Evolutionary conservation across 2,329 filamentous ascomycete genomes (phyloP), one percentile per base, ranked within the genome.

Genomic region (Aschersonia sp.): DNA sequence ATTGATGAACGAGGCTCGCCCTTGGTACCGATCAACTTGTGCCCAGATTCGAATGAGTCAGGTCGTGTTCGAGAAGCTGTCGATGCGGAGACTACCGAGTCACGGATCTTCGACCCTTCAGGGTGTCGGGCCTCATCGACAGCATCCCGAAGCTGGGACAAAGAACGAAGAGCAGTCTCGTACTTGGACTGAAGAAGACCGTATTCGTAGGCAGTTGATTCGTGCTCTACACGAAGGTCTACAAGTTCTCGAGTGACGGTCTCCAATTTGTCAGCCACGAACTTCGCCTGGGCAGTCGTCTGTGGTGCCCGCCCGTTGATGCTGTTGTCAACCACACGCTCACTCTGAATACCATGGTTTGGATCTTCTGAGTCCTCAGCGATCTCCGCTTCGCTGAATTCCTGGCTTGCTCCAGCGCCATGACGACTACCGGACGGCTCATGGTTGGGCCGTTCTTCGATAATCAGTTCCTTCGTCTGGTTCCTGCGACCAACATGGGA

Each of bases 201-300:
- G 56, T 83, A 90, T 50, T 97, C 87, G 53, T 75, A 81, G 14
- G 94, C 61, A 0, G 87, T 90, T 7, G 75, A 72, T 62, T 97
- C 90, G 57, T 98, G 92, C 64, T 96, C 88, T 41, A 94, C 82
- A 12, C 86, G 84, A 46, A 98, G 76, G 56, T 92, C 87, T 49
- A 95, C 78, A 2, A 98, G 80, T 65, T 98, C 92, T 61, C 94
- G 87, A 0, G 85, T 92, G 41, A 97, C 84, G 40, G 75, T 83
- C 58, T 97, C 90, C 11, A 97, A 77, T 67, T 97, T 96, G 61
- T 97, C 90, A 6, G 85, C 84, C 47, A 96, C 85, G 57, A 88
- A 88, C 53, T 83, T 85, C 43, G 80, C 83, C 62, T 96, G 89
- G 0, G 86, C 85, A 11, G 85, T 81, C 59, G 79, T 92, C 52